These are phyloP conservation scores for Neoboletus magnificus DNA, from an alignment of 768 basidiomycete genomes.

Conservation along the genomic window DNA sequence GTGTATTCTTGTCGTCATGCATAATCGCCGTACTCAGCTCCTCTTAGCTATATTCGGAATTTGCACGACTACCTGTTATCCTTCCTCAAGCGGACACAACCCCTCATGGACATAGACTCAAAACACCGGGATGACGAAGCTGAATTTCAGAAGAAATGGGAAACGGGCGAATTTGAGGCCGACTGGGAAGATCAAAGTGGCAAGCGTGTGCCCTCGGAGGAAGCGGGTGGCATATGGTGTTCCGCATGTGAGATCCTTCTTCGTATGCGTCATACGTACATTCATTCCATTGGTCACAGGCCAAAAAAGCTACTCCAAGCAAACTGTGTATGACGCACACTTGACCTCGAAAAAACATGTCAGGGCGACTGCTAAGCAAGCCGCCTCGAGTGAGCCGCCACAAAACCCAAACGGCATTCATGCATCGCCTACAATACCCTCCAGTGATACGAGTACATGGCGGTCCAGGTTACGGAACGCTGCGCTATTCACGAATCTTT, in stretches of 20 bases:
- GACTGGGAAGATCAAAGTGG: slow-evolving; percentile 59
- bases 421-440: slow-evolving; percentile 28
- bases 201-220: slow-evolving; percentile 41
- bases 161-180: slow-evolving; percentile 63
- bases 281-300: slow-evolving; percentile 44
- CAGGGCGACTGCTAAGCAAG: slow-evolving; percentile 82
- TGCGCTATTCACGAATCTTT: slow-evolving; percentile 70
- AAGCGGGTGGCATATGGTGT: slow-evolving; percentile 84
- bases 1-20: slow-evolving; percentile 28
- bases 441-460: slow-evolving; percentile 29
- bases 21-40: slow-evolving; percentile 7
- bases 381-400: slow-evolving; percentile 34
- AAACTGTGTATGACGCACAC: slow-evolving; percentile 97
- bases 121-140: slow-evolving; percentile 60
- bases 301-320: slow-evolving; percentile 92
- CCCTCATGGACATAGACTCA: slow-evolving; percentile 71
- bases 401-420: slow-evolving; percentile 35
- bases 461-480: slow-evolving; percentile 57
- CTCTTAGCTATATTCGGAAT: slow-evolving; percentile 71
- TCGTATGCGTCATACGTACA: not conserved
- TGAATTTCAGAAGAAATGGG: slow-evolving; percentile 82
- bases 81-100: slow-evolving; percentile 81
- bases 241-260: slow-evolving; percentile 67
- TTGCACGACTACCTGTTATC: slow-evolving; percentile 83
- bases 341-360: slow-evolving; percentile 93